Evolutionary conservation across 805 yeast species (phyloP), one percentile per base, ranked within the genome.

Genomic region (Kazachstania kunashirensis): DNA sequence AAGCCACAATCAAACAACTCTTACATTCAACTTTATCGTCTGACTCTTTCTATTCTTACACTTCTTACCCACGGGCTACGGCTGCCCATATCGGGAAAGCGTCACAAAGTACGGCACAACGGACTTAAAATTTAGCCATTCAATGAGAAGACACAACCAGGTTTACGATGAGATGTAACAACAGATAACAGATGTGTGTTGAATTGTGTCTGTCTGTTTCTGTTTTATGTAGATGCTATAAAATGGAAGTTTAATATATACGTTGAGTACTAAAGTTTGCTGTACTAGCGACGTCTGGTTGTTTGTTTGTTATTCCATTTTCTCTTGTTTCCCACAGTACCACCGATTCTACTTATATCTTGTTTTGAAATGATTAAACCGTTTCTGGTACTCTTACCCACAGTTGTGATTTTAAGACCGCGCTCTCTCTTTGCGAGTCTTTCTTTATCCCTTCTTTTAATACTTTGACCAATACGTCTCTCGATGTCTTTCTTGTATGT

Each of bases 341-440:
- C 47, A 20, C 40, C 38, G 17, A 47, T 40, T 18, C 48, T 38
- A 6, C 41, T 79, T 34, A 85, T 76, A 34, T 85, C 95, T 13
- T 58, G 61, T 44, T 75, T 73, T 11, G 84, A 73, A 16, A 86
- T 71, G 13, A 77, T 68, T 44, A 88, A 63, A 2, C 96, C 96
- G 46, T 84, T 79, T 44, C 80, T 66, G 0, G 95, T 85, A 20
- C 76, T 71, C 53, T 67, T 73, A 14, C 96, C 96, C 24, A 86
- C 74, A 23, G 77, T 68, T 45, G 79, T 68, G 42, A 89, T 79
- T 57, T 78, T 74, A 45, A 89, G 67, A 3, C 96, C 97, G 43
- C 84, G 71, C 47, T 83, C 81, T 53, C 95, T 70, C 36, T 58
- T 50, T 19, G 64, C 62, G 14, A 33, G 51, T 34, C 66, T 57